Percentiles rank a stretch among this genome's conserved stretches.
Evolutionary conservation across 306 rosid species (phyloP).

Genomic region (Phaseolus lunatus): DNA sequence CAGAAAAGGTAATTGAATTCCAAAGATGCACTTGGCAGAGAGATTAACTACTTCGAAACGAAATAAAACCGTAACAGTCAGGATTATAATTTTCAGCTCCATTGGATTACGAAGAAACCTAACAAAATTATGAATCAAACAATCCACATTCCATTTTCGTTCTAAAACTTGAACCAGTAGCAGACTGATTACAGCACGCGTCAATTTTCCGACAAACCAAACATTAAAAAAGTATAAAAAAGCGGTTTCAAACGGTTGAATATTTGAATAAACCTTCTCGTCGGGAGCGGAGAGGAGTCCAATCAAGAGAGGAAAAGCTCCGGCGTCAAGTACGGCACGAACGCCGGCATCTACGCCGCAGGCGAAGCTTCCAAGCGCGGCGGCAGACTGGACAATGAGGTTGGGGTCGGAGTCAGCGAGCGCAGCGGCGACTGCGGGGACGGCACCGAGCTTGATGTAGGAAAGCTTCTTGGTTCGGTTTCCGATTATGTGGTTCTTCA

Average conservation of each 20-base stretch:
- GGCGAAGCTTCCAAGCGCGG: constrained; percentile 88
- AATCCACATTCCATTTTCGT: neutral
- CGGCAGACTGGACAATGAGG: constrained; percentile 88
- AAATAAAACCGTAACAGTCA: neutral
- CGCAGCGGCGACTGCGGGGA: constrained; percentile 71
- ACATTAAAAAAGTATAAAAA: neutral
- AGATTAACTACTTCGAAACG: constrained; percentile 2
- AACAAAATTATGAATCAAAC: constrained; percentile 20
- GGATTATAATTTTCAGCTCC: neutral
- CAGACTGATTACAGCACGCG: neutral
- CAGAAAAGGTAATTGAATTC: constrained; percentile 10
- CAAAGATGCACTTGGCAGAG: constrained; percentile 15
- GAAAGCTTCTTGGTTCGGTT: constrained; percentile 94
- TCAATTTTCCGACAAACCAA: constrained; percentile 22
- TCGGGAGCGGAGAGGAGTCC: constrained; percentile 68
- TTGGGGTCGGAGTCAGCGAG: constrained; percentile 58
- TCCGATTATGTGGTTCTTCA: constrained; percentile 91
- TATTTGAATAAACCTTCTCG: constrained; percentile 65
- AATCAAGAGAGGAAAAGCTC: constrained; percentile 68
- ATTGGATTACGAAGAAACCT: neutral
- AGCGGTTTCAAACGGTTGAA: constrained; percentile 24
- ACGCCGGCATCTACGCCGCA: constrained; percentile 94
- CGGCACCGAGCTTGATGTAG: constrained; percentile 84
- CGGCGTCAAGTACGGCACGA: constrained; percentile 81
- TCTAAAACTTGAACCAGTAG: neutral